Evolutionary conservation across 805 yeast genomes (phyloP), one percentile per base, ranked within the genome.

Genomic region (Clavispora phyllophila): DNA sequence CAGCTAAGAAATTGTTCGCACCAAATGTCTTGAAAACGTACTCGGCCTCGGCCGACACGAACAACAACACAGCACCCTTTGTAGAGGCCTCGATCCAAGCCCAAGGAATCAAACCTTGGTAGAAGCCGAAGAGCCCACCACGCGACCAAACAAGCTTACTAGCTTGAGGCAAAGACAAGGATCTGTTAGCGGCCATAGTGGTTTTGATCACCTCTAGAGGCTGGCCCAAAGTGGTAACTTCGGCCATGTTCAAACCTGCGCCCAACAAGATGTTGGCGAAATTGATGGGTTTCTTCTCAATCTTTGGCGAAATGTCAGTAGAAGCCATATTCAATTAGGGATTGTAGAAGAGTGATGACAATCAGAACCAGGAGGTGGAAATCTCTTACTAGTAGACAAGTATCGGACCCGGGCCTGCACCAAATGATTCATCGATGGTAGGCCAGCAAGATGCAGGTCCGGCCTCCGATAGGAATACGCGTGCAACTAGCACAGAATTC

Each of bases 81-180:
- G 99, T 93, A n/a, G 96, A 86, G 9, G 96, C 99, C 67, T 91
- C 99, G 54, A 93, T 86, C 97, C 98, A 90, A 6, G 98, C 99
- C 99, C 99, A 93, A 37, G 99, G 99, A 51, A 91, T 90, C 61
- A 93, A 75, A 25, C 99, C 99, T 66, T 93, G 99, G 68, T 90
- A 93, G 70, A 90, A 93, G 0, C 98, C 99, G 23, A 78, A 61
- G 14, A 84, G 56, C 41, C 99, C 99, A 51, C 99, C 99, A 58
- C 99, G 81, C 13, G 93, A 76, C 93, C 95, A 88, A 48, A 93
- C 90, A 32, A 80, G 73, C 45, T 75, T 75, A 40, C 82, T 74
- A 22, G 96, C 87, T 53, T 81, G 81, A 9, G 78, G 53, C 48
- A 93, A 69, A 2, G 81, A 62, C 47, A 91, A 72, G 24, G 75